Evolutionary conservation across 2,329 filamentous ascomycete species (phyloP).

Genomic region (Domatiomyces catenatus): DNA sequence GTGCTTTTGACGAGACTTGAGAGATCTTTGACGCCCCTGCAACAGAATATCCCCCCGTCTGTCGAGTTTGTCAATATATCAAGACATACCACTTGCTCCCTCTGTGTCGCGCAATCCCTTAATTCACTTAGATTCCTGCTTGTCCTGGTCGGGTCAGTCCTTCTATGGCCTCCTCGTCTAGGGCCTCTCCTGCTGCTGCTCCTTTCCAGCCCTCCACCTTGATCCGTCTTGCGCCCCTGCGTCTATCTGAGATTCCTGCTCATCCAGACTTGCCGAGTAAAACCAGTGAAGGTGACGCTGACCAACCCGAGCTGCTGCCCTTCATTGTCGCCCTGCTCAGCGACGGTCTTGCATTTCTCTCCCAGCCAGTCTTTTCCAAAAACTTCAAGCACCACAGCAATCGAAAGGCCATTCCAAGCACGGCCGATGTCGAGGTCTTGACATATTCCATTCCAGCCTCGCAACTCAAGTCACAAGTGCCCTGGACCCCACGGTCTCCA

Average conservation of each 20-base stretch:
- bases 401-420: conserved; percentile 8
- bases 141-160: too few relatives aligned
- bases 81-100: neutral
- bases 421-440: conserved; percentile 13
- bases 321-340: conserved; percentile 13
- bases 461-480: conserved; percentile 2
- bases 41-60: neutral
- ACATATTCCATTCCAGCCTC: conserved; percentile 6
- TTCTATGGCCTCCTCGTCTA: neutral
- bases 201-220: conserved; percentile 1
- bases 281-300: neutral
- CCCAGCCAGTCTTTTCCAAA: conserved; percentile 7
- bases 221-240: conserved; percentile 13
- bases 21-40: neutral
- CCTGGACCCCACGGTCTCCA: neutral
- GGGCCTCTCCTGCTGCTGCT: neutral
- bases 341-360: conserved; percentile 13
- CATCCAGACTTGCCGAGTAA: conserved; percentile 9
- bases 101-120: neutral
- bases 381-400: conserved; percentile 12
- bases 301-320: conserved; percentile 6
- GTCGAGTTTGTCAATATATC: neutral
- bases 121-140: neutral
- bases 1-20: too few relatives aligned
- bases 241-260: conserved; percentile 10